These are phyloP conservation scores for Dissophora ornata DNA, from an alignment of 192 early-diverging fungal species.

Conservation along the genomic window DNA sequence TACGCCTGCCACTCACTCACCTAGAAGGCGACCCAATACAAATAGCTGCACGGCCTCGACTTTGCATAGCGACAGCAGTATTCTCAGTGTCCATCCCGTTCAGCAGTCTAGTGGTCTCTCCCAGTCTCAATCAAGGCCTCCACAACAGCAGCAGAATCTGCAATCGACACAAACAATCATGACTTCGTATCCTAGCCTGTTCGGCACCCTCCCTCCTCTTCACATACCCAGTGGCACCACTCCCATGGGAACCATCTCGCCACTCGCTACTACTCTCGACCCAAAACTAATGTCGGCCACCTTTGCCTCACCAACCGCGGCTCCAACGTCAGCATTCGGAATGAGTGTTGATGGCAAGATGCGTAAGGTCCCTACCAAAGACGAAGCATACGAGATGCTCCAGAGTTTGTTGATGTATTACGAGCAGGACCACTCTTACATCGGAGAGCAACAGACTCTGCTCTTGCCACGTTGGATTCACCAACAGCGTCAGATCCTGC, in stretches of 20 bases:
- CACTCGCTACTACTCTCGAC: slow-evolving; percentile 35
- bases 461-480: slow-evolving; percentile 54
- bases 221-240: slow-evolving; percentile 5
- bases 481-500: slow-evolving; percentile 50
- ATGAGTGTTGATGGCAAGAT: slow-evolving; percentile 53
- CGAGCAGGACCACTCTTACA: slow-evolving; percentile 49
- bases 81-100: slow-evolving; percentile 24
- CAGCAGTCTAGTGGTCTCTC: background rate
- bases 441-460: slow-evolving; percentile 49
- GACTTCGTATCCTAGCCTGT: slow-evolving; percentile 33
- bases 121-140: background rate
- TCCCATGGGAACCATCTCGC: slow-evolving; percentile 37
- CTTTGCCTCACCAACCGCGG: background rate
- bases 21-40: slow-evolving; percentile 15
- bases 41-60: background rate
- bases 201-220: slow-evolving; percentile 25
- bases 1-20: background rate
- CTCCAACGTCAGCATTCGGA: slow-evolving; percentile 19
- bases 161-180: slow-evolving; percentile 16
- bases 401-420: slow-evolving; percentile 51
- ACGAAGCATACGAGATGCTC: slow-evolving; percentile 51
- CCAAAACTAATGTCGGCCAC: slow-evolving; percentile 15
- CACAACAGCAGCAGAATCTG: slow-evolving; percentile 4
- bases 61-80: slow-evolving; percentile 6
- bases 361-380: slow-evolving; percentile 50